These are phyloP conservation scores for Kodamaea kakaduensis DNA, from an alignment of 805 yeast species.

Conservation along the genomic window DNA sequence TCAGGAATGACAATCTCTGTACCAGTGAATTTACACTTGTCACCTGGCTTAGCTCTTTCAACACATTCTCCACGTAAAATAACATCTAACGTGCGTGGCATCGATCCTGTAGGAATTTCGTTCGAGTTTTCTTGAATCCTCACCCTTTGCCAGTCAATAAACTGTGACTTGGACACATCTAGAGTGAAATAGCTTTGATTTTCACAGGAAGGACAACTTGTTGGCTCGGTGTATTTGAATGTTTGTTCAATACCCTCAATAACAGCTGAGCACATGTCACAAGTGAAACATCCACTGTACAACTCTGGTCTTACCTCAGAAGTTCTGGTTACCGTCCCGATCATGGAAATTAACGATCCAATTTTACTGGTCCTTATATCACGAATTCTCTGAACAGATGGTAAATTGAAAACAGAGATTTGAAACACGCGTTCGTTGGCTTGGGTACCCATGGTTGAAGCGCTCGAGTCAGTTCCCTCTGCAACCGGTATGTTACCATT, in stretches of 20 bases:
- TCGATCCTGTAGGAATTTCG: conserved; percentile 96
- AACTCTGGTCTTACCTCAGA: conserved; percentile 96
- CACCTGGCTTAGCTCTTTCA: conserved; percentile 96
- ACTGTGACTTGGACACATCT: conserved; percentile 76
- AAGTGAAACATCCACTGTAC: conserved; percentile 78
- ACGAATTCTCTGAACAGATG: conserved; percentile 77
- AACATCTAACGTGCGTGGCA: conserved; percentile 96
- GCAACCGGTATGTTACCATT: no score
- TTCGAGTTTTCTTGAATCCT: conserved; percentile 94
- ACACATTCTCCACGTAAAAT: conserved; percentile 91
- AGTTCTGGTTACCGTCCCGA: conserved; percentile 95
- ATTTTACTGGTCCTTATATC: conserved; percentile 87
- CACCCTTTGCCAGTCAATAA: conserved; percentile 94
- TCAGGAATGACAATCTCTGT: conserved; percentile 94
- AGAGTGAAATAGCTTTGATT: conserved; percentile 85
- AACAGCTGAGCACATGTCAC: conserved; percentile 81
- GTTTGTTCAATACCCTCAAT: conserved; percentile 90
- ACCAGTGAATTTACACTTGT: conserved; percentile 89
- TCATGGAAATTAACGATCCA: conserved; percentile 76
- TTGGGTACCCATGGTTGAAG: conserved; percentile 38
- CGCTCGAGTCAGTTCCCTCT: conserved; percentile 11
- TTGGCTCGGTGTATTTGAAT: conserved; percentile 92
- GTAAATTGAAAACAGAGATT: conserved; percentile 83
- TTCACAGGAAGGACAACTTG: conserved; percentile 84
- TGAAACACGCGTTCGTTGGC: conserved; percentile 75